Evolutionary conservation across 177 flowering plant genomes (phyloP), one percentile per base, ranked within the genome.

Genomic region (Vitis hybrid): DNA sequence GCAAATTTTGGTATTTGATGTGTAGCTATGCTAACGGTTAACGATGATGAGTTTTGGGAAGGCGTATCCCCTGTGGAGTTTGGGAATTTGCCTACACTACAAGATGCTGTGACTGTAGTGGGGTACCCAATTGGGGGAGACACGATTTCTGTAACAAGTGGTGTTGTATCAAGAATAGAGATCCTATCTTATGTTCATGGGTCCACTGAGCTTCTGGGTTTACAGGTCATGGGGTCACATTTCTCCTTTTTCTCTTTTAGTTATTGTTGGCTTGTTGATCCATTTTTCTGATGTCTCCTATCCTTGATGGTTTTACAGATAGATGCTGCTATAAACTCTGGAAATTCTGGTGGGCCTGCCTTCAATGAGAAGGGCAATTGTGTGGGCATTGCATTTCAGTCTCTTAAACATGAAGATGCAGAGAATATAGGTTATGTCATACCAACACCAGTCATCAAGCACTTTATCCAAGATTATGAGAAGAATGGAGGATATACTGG

Each of bases 111-210:
- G 18, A 94, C 98, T 33, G 99, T 96, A 76, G 98, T 96, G 57
- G 99, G 99, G 51, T 96, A 96, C 63, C 99, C 99, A 20, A 92
- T 96, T 74, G 99, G 99, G 24, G 99, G 98, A 55, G 99, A 96
- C 77, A 96, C 99, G 4, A 92, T 96, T 68, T 96, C 99, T 71
- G 99, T 96, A 62, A 96, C 99, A 11, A 96, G 99, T 78, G 99
- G 99, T 62, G 99, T 96, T 76, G 98, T 96, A 9, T 96, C 99
- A 10, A 90, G 99, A 18, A 96, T 96, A 76, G 99, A 96, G 87
- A 96, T 96, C 64, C 81, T 96, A 67, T 92, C 99, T 63, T 96
- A 96, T 82, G 93, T 88, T 54, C 97, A 96, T 82, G 99, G 98
- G 57, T 92, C 97, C 5, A 92, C 98, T 44, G 98, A 96, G 83